phyloP scores from a whole-genome alignment of 2,329 filamentous ascomycete species.

The Cercospora sp. region DNA sequence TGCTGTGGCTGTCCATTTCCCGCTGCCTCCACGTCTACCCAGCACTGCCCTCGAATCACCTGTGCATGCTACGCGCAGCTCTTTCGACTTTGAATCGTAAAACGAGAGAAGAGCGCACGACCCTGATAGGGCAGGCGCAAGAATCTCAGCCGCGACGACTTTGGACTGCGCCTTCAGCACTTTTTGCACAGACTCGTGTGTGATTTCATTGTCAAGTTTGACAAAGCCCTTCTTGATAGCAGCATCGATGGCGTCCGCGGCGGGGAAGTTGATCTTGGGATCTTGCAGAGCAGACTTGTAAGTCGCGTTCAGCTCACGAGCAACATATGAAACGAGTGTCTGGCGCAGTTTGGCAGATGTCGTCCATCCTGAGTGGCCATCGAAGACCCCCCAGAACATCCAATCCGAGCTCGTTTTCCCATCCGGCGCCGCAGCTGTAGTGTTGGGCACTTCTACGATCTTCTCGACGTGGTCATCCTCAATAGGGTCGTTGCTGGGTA shows the following conservation, averaged over 20 bases:
- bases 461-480: constrained; percentile 98
- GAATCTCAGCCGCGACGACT: constrained; percentile 82
- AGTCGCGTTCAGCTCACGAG: constrained; percentile 85
- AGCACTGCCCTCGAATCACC: constrained; percentile 95
- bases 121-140: constrained; percentile 92
- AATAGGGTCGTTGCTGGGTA: constrained; percentile 95
- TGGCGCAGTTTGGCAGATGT: constrained; percentile 95
- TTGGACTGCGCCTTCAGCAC: constrained; percentile 87
- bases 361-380: constrained; percentile 97
- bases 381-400: constrained; percentile 99
- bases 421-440: constrained; percentile 56
- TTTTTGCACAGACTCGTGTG: constrained; percentile 87
- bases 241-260: constrained; percentile 76
- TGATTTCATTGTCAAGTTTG: constrained; percentile 88
- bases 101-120: constrained; percentile 95
- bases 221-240: constrained; percentile 93
- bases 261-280: constrained; percentile 61
- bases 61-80: constrained; percentile 90
- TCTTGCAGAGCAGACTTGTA: constrained; percentile 72
- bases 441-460: constrained; percentile 83
- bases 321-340: constrained; percentile 87
- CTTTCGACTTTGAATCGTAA: constrained; percentile 84
- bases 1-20: constrained; percentile 89
- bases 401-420: constrained; percentile 71
- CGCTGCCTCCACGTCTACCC: constrained; percentile 71